phyloP scores from a whole-genome alignment of 2,329 filamentous ascomycete species.

The Alternaria sp. region DNA sequence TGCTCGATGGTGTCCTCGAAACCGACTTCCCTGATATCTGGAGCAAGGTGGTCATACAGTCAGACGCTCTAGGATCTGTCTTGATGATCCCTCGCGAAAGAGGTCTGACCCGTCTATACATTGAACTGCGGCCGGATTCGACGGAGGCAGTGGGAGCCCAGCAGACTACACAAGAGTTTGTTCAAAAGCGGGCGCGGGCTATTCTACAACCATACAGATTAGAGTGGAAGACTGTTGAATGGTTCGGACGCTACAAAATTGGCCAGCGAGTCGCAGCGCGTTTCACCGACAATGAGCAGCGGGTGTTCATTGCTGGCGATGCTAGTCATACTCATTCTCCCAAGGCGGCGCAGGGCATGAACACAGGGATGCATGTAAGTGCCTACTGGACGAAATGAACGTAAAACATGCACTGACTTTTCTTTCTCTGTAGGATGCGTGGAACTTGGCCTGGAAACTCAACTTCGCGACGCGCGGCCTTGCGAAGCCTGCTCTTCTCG shows the following conservation, averaged over 20 bases:
- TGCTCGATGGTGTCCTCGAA: constrained; percentile 72
- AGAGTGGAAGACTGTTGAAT: constrained; percentile 55
- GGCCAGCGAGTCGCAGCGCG: constrained; percentile 56
- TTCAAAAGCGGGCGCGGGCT: constrained; percentile 67
- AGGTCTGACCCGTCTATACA: constrained; percentile 71
- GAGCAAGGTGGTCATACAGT: constrained; percentile 74
- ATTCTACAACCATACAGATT: constrained; percentile 56
- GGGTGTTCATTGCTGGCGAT: constrained; percentile 59
- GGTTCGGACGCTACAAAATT: constrained; percentile 60
- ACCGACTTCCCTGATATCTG: constrained; percentile 78
- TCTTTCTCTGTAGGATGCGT: constrained; percentile 31
- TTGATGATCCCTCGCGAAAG: constrained; percentile 76
- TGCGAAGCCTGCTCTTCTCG: constrained; percentile 46
- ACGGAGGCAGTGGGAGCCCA: constrained; percentile 40
- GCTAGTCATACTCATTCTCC: constrained; percentile 52
- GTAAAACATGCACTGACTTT: not conserved
- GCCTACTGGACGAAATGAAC: not conserved
- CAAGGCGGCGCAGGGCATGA: constrained; percentile 55
- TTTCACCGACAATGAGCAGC: constrained; percentile 52
- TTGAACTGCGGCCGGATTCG: constrained; percentile 52
- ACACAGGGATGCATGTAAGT: constrained; percentile 50
- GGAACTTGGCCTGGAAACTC: constrained; percentile 55
- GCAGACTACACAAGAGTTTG: constrained; percentile 65
- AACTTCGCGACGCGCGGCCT: constrained; percentile 49
- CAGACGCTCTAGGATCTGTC: constrained; percentile 70